Conservation (phyloP, 306 rosid species). For the Rosa chinensis region DNA sequence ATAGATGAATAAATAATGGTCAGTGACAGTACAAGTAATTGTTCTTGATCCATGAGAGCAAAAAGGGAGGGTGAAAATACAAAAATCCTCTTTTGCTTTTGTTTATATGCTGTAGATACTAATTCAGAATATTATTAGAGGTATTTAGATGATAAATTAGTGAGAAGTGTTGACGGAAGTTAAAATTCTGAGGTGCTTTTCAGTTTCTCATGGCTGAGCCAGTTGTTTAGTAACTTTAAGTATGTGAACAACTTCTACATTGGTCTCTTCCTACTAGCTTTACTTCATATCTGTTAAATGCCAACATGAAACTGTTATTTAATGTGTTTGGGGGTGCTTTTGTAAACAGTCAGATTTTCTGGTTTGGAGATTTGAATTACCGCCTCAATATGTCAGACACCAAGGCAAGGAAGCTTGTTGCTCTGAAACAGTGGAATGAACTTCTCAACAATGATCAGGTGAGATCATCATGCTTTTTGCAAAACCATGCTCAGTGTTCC, state of each 20-base stretch:
- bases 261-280: neutral
- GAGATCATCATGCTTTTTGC: constrained; percentile 24
- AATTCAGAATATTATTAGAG: neutral
- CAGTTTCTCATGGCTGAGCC: neutral
- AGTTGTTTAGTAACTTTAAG: neutral
- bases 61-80: neutral
- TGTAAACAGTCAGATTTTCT: constrained; percentile 77
- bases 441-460: constrained; percentile 82
- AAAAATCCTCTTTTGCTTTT: neutral
- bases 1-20: neutral
- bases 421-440: constrained; percentile 71
- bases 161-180: neutral
- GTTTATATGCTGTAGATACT: neutral
- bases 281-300: constrained; percentile 11
- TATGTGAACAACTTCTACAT: neutral
- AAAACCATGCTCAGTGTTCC: neutral
- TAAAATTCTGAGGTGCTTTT: neutral
- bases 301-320: constrained; percentile 23
- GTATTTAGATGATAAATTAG: neutral
- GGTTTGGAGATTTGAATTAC: constrained; percentile 96
- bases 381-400: constrained; percentile 73
- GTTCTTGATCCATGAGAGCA: neutral
- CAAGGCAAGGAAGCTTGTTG: constrained; percentile 59
- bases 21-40: neutral
- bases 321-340: constrained; percentile 21